Percentiles rank a stretch among this genome's conserved stretches.
These are phyloP conservation scores for Achaetomiella virescens DNA, from an alignment of 495 filamentous ascomycete genomes.

Conservation along the genomic window DNA sequence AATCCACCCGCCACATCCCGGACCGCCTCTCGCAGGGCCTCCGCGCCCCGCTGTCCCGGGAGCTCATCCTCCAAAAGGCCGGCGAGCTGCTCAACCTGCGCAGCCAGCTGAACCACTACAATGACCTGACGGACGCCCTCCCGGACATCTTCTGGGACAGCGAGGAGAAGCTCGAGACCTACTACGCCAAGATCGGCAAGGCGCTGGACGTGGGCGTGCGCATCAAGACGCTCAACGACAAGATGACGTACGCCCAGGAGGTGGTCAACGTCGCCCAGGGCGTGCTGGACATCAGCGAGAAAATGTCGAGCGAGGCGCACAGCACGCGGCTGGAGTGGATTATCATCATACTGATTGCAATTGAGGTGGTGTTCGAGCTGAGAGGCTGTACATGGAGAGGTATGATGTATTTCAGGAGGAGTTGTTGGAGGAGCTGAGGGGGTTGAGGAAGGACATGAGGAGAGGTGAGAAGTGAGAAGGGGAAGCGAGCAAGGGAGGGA, in stretches of 20 bases:
- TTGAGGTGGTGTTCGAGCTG: slow-evolving; percentile 71
- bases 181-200: slow-evolving; percentile 87
- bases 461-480: background rate
- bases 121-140: slow-evolving; percentile 89
- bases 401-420: slow-evolving; percentile 24
- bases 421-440: slow-evolving; percentile 17
- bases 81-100: slow-evolving; percentile 86
- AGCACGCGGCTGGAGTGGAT: slow-evolving; percentile 89
- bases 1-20: slow-evolving; percentile 74
- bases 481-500: background rate
- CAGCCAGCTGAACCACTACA: slow-evolving; percentile 93
- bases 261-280: slow-evolving; percentile 87
- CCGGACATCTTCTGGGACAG: slow-evolving; percentile 98
- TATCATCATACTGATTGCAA: slow-evolving; percentile 87
- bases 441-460: slow-evolving; percentile 14
- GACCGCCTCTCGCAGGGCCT: slow-evolving; percentile 53
- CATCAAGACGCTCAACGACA: slow-evolving; percentile 88
- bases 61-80: slow-evolving; percentile 75
- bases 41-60: slow-evolving; percentile 22
- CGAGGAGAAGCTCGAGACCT: slow-evolving; percentile 80
- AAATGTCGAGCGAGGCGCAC: slow-evolving; percentile 85
- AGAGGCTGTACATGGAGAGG: slow-evolving; percentile 43
- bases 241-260: slow-evolving; percentile 95
- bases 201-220: slow-evolving; percentile 88
- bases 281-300: slow-evolving; percentile 84